Evolutionary conservation across 495 filamentous ascomycete genomes (phyloP).

Genomic region (Penicillium ochrochloron): DNA sequence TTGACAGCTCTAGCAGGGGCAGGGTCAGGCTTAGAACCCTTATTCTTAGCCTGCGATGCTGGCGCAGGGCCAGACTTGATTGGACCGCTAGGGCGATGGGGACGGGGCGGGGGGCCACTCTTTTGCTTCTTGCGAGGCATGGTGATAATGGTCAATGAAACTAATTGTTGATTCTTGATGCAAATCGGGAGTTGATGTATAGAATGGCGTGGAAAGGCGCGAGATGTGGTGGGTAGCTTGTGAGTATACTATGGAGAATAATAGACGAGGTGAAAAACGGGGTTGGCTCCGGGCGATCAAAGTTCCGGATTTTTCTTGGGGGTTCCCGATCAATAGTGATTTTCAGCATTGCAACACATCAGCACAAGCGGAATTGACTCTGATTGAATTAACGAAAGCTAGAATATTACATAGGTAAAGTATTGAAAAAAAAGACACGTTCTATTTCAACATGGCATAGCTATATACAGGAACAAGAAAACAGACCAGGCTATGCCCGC

Average conservation of each 20-base stretch:
- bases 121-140: conserved; percentile 35
- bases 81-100: conserved; percentile 15
- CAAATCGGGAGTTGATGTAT: not conserved
- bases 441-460: conserved; percentile 36
- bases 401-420: not conserved
- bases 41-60: conserved; percentile 13
- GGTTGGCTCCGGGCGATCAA: conserved; percentile 28
- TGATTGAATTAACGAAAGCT: not conserved
- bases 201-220: not conserved
- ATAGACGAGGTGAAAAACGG: conserved; percentile 7
- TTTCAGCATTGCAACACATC: not conserved
- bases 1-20: not conserved
- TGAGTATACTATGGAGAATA: not conserved
- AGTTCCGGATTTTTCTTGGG: conserved; percentile 24
- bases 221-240: not conserved
- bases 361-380: not conserved
- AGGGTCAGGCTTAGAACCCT: conserved; percentile 5
- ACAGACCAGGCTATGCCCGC: conserved; percentile 33
- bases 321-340: not conserved
- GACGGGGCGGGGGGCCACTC: conserved; percentile 15
- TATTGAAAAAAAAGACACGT: conserved; percentile 11
- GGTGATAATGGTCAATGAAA: not conserved
- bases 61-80: conserved; percentile 11
- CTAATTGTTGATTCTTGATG: not conserved
- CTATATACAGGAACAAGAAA: conserved; percentile 33